phyloP scores from a whole-genome alignment of 805 yeast species.

The Yarrowia keelungensis region DNA sequence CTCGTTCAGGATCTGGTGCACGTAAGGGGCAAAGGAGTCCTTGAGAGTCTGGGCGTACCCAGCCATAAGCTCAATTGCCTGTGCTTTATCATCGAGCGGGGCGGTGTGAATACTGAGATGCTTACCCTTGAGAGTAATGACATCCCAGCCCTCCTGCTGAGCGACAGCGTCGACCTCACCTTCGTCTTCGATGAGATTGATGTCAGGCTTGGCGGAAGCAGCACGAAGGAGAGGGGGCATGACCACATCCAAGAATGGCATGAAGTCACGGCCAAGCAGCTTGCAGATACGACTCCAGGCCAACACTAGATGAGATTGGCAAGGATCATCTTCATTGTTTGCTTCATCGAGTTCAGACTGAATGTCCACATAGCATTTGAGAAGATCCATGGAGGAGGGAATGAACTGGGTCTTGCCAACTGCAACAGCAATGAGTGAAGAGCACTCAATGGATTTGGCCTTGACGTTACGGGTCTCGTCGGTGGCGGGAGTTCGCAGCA shows the following conservation, averaged over 20 bases:
- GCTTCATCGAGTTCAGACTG: slow-evolving; percentile 57
- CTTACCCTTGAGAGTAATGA: slow-evolving; percentile 87
- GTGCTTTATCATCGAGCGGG: slow-evolving; percentile 89
- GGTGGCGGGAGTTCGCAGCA: slow-evolving; percentile 78
- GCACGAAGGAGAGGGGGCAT: slow-evolving; percentile 86
- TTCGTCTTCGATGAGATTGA: slow-evolving; percentile 84
- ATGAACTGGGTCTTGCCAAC: slow-evolving; percentile 91
- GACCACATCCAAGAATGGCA: slow-evolving; percentile 82
- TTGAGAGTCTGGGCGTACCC: slow-evolving; percentile 85
- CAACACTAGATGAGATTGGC: slow-evolving; percentile 83
- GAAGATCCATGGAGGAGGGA: slow-evolving; percentile 74
- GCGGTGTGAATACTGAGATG: slow-evolving; percentile 95
- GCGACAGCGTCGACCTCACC: slow-evolving; percentile 82
- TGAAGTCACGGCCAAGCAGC: slow-evolving; percentile 81
- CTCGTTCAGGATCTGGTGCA: slow-evolving; percentile 74
- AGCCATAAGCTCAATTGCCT: slow-evolving; percentile 86
- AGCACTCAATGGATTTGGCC: slow-evolving; percentile 95
- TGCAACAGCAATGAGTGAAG: slow-evolving; percentile 91
- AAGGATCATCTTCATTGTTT: slow-evolving; percentile 77
- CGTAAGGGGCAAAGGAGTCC: slow-evolving; percentile 82
- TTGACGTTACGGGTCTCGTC: slow-evolving; percentile 78
- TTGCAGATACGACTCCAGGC: slow-evolving; percentile 96
- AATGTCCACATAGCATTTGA: slow-evolving; percentile 71
- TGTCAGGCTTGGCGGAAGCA: slow-evolving; percentile 89
- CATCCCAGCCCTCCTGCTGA: slow-evolving; percentile 93